Percentiles rank a stretch among this genome's conserved stretches.
These are phyloP conservation scores for Pugionium cornutum DNA, from an alignment of 345 rosid genomes.

Conservation along the genomic window DNA sequence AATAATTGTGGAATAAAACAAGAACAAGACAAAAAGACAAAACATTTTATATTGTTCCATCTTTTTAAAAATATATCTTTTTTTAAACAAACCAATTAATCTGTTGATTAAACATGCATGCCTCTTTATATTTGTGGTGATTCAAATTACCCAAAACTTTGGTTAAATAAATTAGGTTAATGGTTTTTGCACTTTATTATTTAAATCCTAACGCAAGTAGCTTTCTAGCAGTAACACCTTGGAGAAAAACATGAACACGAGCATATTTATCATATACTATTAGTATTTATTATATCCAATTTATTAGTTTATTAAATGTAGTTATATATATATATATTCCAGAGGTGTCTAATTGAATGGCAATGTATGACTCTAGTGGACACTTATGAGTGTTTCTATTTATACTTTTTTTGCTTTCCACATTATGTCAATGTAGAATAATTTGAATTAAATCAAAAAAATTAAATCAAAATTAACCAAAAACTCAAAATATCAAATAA, in stretches of 20 bases:
- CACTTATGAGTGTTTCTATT: slow-evolving; percentile 24
- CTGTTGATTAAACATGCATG: slow-evolving; percentile 16
- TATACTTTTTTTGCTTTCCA: not conserved
- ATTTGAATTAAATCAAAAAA: not conserved
- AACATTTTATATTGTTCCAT: slow-evolving; percentile 30
- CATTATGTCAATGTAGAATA: not conserved
- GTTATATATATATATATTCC: no score
- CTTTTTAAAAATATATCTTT: not conserved
- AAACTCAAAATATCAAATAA: no score
- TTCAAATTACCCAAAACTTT: slow-evolving; percentile 1
- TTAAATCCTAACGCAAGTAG: slow-evolving; percentile 3
- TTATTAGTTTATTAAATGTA: not conserved
- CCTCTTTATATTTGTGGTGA: slow-evolving; percentile 6
- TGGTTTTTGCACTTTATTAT: slow-evolving; percentile 27
- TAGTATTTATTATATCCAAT: slow-evolving; percentile 17
- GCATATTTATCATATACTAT: slow-evolving; percentile 2
- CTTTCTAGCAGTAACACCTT: slow-evolving; percentile 10
- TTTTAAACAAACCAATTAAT: slow-evolving; percentile 9
- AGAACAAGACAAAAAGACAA: slow-evolving; percentile 65
- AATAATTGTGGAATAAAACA: slow-evolving; percentile 67
- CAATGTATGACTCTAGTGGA: slow-evolving; percentile 25
- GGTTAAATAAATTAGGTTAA: slow-evolving; percentile 11
- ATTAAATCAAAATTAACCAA: no score
- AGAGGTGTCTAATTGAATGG: slow-evolving; percentile 30
- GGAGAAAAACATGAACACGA: not conserved